Evolutionary conservation across 257 asterid genomes (phyloP).

Genomic region (Nicotiana obtusifolia): DNA sequence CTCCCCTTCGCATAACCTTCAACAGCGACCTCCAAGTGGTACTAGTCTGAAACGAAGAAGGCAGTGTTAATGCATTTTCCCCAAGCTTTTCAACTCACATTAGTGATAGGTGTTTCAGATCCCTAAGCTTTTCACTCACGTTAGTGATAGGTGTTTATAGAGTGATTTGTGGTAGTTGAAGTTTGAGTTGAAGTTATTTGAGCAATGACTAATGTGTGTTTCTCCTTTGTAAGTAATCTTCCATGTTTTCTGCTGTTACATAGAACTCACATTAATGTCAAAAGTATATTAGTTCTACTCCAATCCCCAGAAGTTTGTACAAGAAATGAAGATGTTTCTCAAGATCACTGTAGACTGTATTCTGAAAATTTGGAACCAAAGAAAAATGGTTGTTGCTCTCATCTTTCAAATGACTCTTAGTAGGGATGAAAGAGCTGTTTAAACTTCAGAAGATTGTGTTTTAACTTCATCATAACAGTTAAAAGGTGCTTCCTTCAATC

Average conservation of each 20-base stretch:
- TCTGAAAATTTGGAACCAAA: background rate
- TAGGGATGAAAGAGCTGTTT: too few relatives aligned
- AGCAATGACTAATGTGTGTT: background rate
- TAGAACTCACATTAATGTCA: background rate
- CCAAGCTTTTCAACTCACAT: background rate
- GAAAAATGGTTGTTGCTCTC: background rate
- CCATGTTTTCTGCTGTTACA: background rate
- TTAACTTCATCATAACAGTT: background rate
- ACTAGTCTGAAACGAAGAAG: constrained; percentile 38
- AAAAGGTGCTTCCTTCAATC: background rate
- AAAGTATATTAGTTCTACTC: background rate
- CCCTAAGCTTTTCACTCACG: constrained; percentile 2
- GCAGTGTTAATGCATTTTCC: constrained; percentile 25
- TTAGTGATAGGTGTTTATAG: constrained; percentile 7
- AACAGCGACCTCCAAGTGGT: constrained; percentile 21
- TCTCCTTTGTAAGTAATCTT: background rate
- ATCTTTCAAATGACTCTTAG: background rate
- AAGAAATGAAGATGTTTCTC: background rate
- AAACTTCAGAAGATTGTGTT: too few relatives aligned
- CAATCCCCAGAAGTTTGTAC: constrained; percentile 1
- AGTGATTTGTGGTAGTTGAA: background rate
- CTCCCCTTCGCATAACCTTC: constrained; percentile 25
- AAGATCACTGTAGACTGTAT: background rate
- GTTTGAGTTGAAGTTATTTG: background rate
- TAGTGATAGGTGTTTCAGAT: background rate